phyloP scores from a whole-genome alignment of 441 rosid genomes.

The Pelargonium fulgidum region DNA sequence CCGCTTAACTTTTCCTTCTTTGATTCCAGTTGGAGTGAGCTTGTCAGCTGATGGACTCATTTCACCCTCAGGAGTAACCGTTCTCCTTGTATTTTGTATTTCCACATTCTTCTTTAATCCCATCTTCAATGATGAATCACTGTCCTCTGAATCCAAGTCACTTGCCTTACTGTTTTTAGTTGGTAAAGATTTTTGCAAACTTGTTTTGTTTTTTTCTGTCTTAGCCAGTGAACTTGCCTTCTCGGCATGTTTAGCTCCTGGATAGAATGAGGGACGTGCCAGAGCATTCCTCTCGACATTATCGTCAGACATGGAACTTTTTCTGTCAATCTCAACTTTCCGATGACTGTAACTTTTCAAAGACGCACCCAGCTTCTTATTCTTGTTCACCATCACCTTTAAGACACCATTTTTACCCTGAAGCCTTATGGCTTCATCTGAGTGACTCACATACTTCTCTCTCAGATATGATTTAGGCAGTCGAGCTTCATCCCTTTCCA shows the following conservation, averaged over 20 bases:
- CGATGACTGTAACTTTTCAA: constrained; percentile 32
- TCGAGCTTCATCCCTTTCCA: constrained; percentile 29
- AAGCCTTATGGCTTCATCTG: constrained; percentile 67
- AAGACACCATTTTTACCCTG: constrained; percentile 95
- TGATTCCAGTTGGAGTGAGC: constrained; percentile 27
- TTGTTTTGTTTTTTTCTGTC: constrained; percentile 34
- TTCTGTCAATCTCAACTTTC: constrained; percentile 36
- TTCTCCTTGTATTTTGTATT: constrained; percentile 29
- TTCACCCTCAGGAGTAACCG: constrained; percentile 35
- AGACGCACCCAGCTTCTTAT: constrained; percentile 45
- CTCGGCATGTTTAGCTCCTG: constrained; percentile 37
- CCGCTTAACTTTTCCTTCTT: constrained; percentile 64
- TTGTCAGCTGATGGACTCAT: constrained; percentile 33
- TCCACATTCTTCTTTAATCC: constrained; percentile 30
- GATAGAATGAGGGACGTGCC: constrained; percentile 29
- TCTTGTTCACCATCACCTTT: constrained; percentile 86
- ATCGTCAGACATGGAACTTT: constrained; percentile 37
- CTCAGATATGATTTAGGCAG: constrained; percentile 33
- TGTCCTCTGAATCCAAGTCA: constrained; percentile 50
- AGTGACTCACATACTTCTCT: constrained; percentile 42
- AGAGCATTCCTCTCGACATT: constrained; percentile 38
- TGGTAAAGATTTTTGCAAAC: constrained; percentile 26
- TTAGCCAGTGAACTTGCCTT: constrained; percentile 32
- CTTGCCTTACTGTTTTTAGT: constrained; percentile 32
- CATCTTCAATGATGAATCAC: constrained; percentile 43